Conservation (phyloP, 768 basidiomycete species). For the Leccinum fibrillosum region DNA sequence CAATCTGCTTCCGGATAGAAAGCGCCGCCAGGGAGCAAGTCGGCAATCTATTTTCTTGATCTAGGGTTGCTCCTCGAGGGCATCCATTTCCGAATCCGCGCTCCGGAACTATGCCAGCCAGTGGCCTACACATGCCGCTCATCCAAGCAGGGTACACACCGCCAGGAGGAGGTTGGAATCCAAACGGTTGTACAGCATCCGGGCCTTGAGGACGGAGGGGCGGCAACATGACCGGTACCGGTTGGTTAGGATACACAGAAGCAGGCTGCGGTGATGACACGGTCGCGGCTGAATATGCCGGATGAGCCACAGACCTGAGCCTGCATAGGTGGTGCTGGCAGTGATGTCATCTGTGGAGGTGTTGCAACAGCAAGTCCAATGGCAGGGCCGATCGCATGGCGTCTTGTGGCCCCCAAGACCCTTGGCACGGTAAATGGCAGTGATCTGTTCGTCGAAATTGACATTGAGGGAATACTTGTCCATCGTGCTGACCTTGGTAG, state of each 20-base stretch:
- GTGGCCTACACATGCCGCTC: constrained; percentile 56
- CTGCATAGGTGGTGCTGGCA: constrained; percentile 66
- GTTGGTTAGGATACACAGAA: constrained; percentile 57
- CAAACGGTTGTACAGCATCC: constrained; percentile 74
- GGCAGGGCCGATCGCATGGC: constrained; percentile 77
- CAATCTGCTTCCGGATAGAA: constrained; percentile 87
- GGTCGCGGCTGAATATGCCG: constrained; percentile 76
- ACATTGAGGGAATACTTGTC: constrained; percentile 92
- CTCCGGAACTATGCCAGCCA: constrained; percentile 69
- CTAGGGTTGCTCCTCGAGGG: constrained; percentile 64
- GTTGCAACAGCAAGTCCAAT: constrained; percentile 80
- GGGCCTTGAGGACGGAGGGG: constrained; percentile 80
- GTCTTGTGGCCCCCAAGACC: constrained; percentile 79
- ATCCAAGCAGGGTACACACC: constrained; percentile 64
- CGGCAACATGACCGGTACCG: constrained; percentile 73
- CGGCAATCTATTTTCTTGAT: constrained; percentile 88
- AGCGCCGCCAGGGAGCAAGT: constrained; percentile 71
- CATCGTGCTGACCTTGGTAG: constrained; percentile 86
- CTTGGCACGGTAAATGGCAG: constrained; percentile 90
- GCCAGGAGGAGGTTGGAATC: constrained; percentile 64
- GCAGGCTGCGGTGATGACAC: constrained; percentile 91
- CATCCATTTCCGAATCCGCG: constrained; percentile 75
- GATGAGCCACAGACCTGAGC: constrained; percentile 37
- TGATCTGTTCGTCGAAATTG: constrained; percentile 97
- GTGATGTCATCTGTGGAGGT: constrained; percentile 54